phyloP scores from a whole-genome alignment of 2,329 filamentous ascomycete species.

The Epichloe baconii region DNA sequence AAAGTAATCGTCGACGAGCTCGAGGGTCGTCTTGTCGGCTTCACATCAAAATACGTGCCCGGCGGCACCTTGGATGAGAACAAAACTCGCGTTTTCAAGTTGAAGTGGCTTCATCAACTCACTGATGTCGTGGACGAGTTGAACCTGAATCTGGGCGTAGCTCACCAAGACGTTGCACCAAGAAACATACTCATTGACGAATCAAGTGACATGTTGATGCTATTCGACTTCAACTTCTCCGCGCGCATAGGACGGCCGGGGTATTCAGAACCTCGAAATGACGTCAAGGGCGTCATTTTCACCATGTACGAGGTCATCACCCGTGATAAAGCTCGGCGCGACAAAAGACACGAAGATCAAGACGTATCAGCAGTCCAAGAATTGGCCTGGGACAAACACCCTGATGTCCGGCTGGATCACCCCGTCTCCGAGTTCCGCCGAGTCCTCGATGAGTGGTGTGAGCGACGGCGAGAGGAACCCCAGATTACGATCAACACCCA shows the following conservation, averaged over 20 bases:
- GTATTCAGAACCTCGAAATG: slow-evolving; percentile 12
- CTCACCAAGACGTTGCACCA: slow-evolving; percentile 24
- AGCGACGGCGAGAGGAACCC: slow-evolving; percentile 5
- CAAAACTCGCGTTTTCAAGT: background rate
- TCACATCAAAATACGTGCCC: background rate
- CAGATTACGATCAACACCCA: background rate
- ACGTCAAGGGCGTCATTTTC: slow-evolving; percentile 21
- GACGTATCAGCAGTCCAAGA: slow-evolving; percentile 8
- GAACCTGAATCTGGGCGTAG: slow-evolving; percentile 23
- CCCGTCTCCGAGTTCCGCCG: slow-evolving; percentile 16
- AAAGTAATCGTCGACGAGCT: no score
- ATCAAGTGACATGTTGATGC: slow-evolving; percentile 17
- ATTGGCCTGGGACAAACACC: slow-evolving; percentile 19
- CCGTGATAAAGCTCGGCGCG: slow-evolving; percentile 12
- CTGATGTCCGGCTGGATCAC: slow-evolving; percentile 19
- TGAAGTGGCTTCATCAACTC: background rate
- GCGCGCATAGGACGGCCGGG: slow-evolving; percentile 10
- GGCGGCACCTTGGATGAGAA: background rate
- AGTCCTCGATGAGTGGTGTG: slow-evolving; percentile 15
- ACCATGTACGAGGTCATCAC: slow-evolving; percentile 25
- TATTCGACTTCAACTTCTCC: slow-evolving; percentile 24
- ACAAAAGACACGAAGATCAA: slow-evolving; percentile 14
- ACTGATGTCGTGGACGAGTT: slow-evolving; percentile 21
- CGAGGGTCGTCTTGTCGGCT: background rate
- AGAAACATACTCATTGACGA: slow-evolving; percentile 24